Conservation (phyloP, 345 rosid species). For the Triadica sebifera region DNA sequence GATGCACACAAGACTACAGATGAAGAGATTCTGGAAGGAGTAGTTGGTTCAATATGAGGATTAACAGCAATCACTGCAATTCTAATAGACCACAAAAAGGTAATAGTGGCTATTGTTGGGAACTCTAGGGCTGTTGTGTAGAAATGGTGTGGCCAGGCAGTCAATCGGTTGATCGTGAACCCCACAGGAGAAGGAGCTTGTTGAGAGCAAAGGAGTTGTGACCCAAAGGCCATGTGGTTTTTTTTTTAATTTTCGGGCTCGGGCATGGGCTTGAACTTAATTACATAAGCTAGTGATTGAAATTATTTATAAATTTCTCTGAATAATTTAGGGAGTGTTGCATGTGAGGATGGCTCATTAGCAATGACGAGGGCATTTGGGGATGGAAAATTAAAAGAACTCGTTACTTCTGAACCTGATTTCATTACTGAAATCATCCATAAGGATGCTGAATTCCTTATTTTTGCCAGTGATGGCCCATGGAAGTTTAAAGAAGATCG, state of each 20-base stretch:
- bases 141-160: constrained; percentile 32
- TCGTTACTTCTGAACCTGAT: constrained; percentile 44
- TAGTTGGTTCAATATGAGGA: constrained; percentile 44
- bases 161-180: constrained; percentile 50
- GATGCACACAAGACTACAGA: constrained; percentile 42
- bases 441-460: constrained; percentile 33
- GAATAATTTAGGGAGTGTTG: constrained; percentile 37
- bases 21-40: constrained; percentile 37
- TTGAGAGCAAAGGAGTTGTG: constrained; percentile 49
- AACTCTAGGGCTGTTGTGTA: constrained; percentile 52
- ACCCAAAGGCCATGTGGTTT: constrained; percentile 26
- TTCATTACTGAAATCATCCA: constrained; percentile 22
- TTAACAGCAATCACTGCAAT: constrained; percentile 54
- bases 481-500: constrained; percentile 44
- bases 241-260: too few relatives aligned
- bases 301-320: too few relatives aligned
- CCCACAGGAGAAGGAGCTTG: constrained; percentile 40
- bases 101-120: constrained; percentile 51
- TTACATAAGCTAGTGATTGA: too few relatives aligned
- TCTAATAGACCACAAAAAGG: constrained; percentile 39
- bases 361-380: constrained; percentile 56
- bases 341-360: constrained; percentile 44
- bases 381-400: constrained; percentile 46
- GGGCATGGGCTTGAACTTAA: too few relatives aligned
- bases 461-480: constrained; percentile 58